A percentile compares a stretch with the other conserved stretches of the same genome.
These are phyloP conservation scores for Exophiala calicioides DNA, from an alignment of 2,329 filamentous ascomycete species.

Conservation along the genomic window DNA sequence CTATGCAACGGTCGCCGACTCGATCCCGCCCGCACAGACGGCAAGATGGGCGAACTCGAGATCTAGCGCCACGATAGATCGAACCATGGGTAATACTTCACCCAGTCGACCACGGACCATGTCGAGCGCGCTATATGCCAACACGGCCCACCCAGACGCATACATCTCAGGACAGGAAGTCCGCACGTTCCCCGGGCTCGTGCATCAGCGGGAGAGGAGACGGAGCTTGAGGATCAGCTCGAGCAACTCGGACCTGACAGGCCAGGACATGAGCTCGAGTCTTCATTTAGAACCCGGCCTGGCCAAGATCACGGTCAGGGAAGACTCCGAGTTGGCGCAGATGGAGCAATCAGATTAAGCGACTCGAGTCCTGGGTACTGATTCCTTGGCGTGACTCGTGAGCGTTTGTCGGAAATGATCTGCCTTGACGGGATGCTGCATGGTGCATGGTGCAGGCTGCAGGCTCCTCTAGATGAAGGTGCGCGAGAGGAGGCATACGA, in stretches of 20 bases:
- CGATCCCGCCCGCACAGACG: conserved; percentile 25
- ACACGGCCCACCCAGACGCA: conserved; percentile 13
- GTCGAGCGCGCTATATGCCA: conserved; percentile 17
- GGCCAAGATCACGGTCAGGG: conserved; percentile 28
- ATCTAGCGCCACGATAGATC: conserved; percentile 12
- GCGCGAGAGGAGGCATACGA: no score
- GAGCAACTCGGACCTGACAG: conserved; percentile 26
- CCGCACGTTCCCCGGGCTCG: conserved; percentile 46
- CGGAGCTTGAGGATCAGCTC: conserved; percentile 28
- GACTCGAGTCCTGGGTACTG: neutral
- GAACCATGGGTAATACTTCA: conserved; percentile 17
- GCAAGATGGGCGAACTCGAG: conserved; percentile 22
- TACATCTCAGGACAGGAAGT: conserved; percentile 37
- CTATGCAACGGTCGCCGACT: conserved; percentile 29
- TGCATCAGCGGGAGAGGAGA: conserved; percentile 42
- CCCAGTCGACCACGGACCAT: conserved; percentile 24
- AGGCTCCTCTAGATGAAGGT: no score
- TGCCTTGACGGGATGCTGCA: no score
- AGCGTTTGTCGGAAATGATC: no score
- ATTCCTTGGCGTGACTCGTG: neutral
- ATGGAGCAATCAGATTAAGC: conserved; percentile 23
- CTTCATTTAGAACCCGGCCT: conserved; percentile 29
- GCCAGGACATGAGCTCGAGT: conserved; percentile 28
- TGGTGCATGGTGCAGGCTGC: no score
- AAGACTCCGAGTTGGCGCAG: conserved; percentile 25